Base-by-base conservation (phyloP, 1,139 yeast species). In the Yamadazyma siamensis region DNA sequence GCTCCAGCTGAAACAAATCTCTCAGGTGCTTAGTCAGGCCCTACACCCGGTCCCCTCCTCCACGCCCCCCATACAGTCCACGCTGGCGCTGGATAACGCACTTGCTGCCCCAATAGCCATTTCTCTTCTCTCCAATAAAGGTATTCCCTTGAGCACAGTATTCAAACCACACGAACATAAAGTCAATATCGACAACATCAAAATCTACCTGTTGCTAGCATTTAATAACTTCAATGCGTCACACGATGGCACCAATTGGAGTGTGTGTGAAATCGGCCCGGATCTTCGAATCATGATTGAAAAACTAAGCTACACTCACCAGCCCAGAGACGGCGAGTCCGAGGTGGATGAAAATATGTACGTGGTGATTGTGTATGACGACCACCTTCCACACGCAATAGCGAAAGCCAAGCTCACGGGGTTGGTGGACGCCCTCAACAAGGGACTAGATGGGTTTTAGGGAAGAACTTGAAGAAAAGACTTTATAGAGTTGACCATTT, bases 1-100 rank as follows among this genome's bases (percentile, higher is more conserved):
- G 80, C 59, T 74, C 28, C 75, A 71, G 40, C 69, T 68, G 41
- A 62, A 59, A 35, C 67, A 67, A 36, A 60, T 74, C 25, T 54
- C 73, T 8, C 50, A 55, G 27, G 55, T 73, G 12, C 52, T 74
- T 29, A 49, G 65, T 13, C 72, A 69, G 45, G 71, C 61, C 3
- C 34, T 31, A 12, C n/a, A 6, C 6, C 27, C 30, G 2, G 17
- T 27, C 6, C 11, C 28, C 3, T 21, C 39, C 10, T 18, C 20
- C 10, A 12, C 28, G 2, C 23, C 39, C 10, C n/a, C n/a, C n/a
- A n/a, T n/a, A n/a, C n/a, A n/a, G n/a, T n/a, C n/a, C n/a, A n/a
- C n/a, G n/a, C n/a, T n/a, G n/a, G n/a, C n/a, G n/a, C n/a, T n/a
- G n/a, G n/a, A n/a, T n/a, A n/a, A n/a, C n/a, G n/a, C n/a, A n/a